Evolutionary conservation across 2,329 filamentous ascomycete species (phyloP).

Genomic region (Colletotrichum destructivum): DNA sequence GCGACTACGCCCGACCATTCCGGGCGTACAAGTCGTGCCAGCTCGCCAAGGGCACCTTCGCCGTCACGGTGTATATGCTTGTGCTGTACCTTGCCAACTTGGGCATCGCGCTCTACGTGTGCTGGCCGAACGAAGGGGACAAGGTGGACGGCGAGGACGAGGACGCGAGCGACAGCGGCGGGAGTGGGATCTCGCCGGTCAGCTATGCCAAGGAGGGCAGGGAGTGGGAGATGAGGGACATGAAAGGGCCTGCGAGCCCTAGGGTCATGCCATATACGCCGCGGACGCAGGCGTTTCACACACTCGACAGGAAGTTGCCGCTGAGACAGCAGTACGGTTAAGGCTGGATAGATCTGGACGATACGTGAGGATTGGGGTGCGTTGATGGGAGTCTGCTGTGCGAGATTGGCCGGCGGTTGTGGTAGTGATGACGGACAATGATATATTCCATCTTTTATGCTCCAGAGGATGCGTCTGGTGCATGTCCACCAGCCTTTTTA

Average conservation of each 20-base stretch:
- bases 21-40: conserved; percentile 72
- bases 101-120: conserved; percentile 70
- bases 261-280: conserved; percentile 71
- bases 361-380: no score
- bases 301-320: conserved; percentile 71
- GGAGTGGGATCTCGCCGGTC: conserved; percentile 53
- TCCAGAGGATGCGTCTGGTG: background rate
- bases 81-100: conserved; percentile 73
- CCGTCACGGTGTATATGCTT: conserved; percentile 76
- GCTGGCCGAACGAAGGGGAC: conserved; percentile 70
- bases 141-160: conserved; percentile 64
- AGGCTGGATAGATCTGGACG: background rate
- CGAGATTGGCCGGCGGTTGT: no score
- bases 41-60: conserved; percentile 78
- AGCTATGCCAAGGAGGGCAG: conserved; percentile 55
- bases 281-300: conserved; percentile 77
- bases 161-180: conserved; percentile 43
- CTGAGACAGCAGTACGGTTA: conserved; percentile 56
- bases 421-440: background rate
- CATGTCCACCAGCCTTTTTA: background rate
- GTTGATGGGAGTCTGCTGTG: background rate
- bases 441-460: background rate
- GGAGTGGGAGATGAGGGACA: conserved; percentile 72
- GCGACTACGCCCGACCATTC: conserved; percentile 70
- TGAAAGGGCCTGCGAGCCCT: conserved; percentile 56